Evolutionary conservation across 2,329 filamentous ascomycete species (phyloP).

Genomic region (Emmonsiellopsis sp.): DNA sequence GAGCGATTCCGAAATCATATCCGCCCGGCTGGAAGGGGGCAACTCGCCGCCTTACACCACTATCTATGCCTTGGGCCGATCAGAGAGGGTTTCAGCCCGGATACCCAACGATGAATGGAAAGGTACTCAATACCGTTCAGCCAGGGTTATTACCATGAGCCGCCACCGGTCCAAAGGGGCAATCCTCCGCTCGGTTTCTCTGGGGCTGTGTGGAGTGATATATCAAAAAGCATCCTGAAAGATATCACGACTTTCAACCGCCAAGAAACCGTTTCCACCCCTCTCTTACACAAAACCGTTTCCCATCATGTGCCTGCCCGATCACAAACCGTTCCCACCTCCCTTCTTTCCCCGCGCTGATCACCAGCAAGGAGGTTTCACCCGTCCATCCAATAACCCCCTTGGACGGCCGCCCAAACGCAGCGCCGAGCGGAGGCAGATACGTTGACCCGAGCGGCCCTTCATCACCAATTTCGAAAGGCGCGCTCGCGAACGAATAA

Average conservation of each 20-base stretch:
- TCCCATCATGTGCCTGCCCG: slow-evolving; percentile 58
- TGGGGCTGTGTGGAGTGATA: too few relatives aligned
- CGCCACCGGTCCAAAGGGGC: too few relatives aligned
- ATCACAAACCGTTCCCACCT: slow-evolving; percentile 83
- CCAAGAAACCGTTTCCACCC: slow-evolving; percentile 74
- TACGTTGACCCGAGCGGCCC: slow-evolving; percentile 34
- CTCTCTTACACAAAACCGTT: slow-evolving; percentile 57
- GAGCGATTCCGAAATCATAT: too few relatives aligned
- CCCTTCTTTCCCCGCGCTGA: slow-evolving; percentile 71
- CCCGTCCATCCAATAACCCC: slow-evolving; percentile 78
- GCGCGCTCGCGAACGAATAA: slow-evolving; percentile 72
- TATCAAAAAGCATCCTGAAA: neutral
- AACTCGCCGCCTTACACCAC: too few relatives aligned
- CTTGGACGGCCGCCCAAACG: slow-evolving; percentile 58
- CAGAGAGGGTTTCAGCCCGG: too few relatives aligned
- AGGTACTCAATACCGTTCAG: too few relatives aligned
- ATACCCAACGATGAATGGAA: too few relatives aligned
- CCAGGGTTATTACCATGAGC: too few relatives aligned
- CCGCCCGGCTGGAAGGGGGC: too few relatives aligned
- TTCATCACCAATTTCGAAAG: slow-evolving; percentile 79
- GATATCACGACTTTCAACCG: slow-evolving; percentile 14
- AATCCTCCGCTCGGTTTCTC: neutral
- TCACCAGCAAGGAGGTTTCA: slow-evolving; percentile 63
- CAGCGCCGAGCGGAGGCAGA: slow-evolving; percentile 43
- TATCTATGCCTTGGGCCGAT: too few relatives aligned